Base-by-base conservation (phyloP, 2,329 filamentous ascomycete genomes). In the Trichoderma breve region DNA sequence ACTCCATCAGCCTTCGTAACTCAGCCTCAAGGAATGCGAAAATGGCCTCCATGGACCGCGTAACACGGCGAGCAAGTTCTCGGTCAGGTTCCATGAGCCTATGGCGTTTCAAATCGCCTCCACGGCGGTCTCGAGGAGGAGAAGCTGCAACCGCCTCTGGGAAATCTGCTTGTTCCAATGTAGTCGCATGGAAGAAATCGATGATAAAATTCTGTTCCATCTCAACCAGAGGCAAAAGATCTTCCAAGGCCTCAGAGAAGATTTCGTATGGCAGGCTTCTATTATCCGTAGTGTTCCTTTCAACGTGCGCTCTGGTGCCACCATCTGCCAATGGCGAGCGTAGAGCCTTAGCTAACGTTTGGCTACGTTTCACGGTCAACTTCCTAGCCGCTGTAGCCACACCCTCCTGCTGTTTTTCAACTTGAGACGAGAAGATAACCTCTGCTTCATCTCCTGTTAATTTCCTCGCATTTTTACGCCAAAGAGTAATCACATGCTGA, bases 171-270 rank as follows among this genome's bases (percentile, higher is more conserved):
- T 90, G 91, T 77, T 94, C 91, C 32, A 95, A 86, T 2, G 94
- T 97, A n/a, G 92, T 93, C 30, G 96, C 90, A 77, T 98, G 95
- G 87, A 98, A 98, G 81, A 98, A 96, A 76, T 97, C 94, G n/a
- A 97, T 91, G 63, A 98, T 86, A 79, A 98, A 99, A 79, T 98
- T 98, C 80, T 99, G 95, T 82, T 99, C 96, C 80, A 95, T 95
- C 76, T 94, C 91, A 72, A 98, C 90, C 71, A 97, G 86, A 6
- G 92, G 93, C 58, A 95, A 84, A 74, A 96, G 89, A 77, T 98
- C 94, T 71, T 96, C 92, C 73, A 98, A 83, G 14, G 93, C 90
- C 47, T 90, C 91, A 0, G 89, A 86, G 81, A 98, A 97, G 3
- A 93, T 90, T 81, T 97, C 94, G 76, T 91, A 95, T 0, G 93